Evolutionary conservation across 139 green algal genomes (phyloP), one percentile per base, ranked within the genome.

Genomic region (Haematococcus sp.): DNA sequence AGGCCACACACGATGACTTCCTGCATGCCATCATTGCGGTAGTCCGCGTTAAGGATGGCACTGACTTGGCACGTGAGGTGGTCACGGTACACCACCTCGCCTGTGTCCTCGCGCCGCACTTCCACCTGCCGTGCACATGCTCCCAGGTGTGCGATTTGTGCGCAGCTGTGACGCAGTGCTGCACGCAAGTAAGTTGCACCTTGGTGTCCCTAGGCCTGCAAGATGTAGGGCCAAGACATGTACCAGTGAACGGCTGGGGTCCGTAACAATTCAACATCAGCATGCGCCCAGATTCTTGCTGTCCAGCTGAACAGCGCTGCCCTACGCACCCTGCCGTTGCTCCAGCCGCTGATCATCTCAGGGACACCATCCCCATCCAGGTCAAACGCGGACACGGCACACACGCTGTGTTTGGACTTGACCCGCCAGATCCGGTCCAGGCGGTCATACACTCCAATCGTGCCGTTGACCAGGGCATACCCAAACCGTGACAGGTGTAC

Each of bases 271-370:
- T n/a, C n/a, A n/a, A n/a, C n/a, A n/a, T n/a, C n/a, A n/a, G n/a
- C n/a, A n/a, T n/a, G 40, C 11, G n/a, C 25, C 56, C 9, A 27
- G 11, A 27, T 15, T 15, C 52, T 15, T 27, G 52, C 20, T 60
- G 9, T 31, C 9, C 52, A 69, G 34, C 35, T 76, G 5, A n/a
- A 76, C 56, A n/a, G n/a, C n/a, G n/a, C n/a, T n/a, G n/a, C n/a
- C n/a, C 22, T 11, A 49, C 40, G 40, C 11, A 49, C 40, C 40
- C 40, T 49, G 22, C 91, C 91, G 58, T 90, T 93, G 44, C 84
- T 89, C 91, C 91, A 95, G n/a, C 89, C 91, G 58, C 77, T 88
- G 76, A 94, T 81, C 20, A 94, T 67, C 82, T 93, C 86, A 15
- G 72, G 71, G 19, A 88, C 23, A 1, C 88, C 88, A 63, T 94